These are phyloP conservation scores for Orbilia brochopaga DNA, from an alignment of 2,329 filamentous ascomycete genomes.

Conservation along the genomic window DNA sequence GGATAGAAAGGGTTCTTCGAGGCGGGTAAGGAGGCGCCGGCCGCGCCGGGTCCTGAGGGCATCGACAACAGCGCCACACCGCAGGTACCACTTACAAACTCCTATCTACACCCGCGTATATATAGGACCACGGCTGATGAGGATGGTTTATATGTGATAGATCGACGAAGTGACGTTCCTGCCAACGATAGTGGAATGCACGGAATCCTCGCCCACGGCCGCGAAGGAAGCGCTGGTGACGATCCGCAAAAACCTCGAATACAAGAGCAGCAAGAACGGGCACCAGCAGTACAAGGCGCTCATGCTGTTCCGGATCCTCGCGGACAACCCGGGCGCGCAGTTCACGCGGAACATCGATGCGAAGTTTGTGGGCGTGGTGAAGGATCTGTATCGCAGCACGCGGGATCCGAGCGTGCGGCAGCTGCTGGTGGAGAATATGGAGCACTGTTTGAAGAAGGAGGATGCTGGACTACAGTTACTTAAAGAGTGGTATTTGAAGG, in stretches of 20 bases:
- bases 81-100: constrained; percentile 59
- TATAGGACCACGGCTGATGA: constrained; percentile 12
- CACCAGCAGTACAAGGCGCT: constrained; percentile 92
- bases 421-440: constrained; percentile 84
- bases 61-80: constrained; percentile 23
- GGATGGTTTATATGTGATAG: constrained; percentile 59
- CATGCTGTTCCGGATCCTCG: constrained; percentile 90
- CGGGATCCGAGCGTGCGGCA: constrained; percentile 79
- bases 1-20: constrained; percentile 79
- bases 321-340: constrained; percentile 85
- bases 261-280: constrained; percentile 66
- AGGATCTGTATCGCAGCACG: constrained; percentile 73
- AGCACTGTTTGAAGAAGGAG: constrained; percentile 67
- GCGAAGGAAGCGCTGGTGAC: constrained; percentile 79
- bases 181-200: constrained; percentile 89
- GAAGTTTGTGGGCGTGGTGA: constrained; percentile 78
- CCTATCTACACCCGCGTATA: constrained; percentile 53
- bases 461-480: constrained; percentile 71
- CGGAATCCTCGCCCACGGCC: constrained; percentile 87
- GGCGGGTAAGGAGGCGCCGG: constrained; percentile 61
- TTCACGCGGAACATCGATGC: constrained; percentile 91
- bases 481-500: constrained; percentile 53
- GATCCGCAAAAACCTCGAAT: constrained; percentile 81
- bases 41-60: constrained; percentile 59
- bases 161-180: constrained; percentile 91